These are phyloP conservation scores for Aspergillus phoenicis DNA, from an alignment of 2,329 filamentous ascomycete genomes.

Conservation along the genomic window DNA sequence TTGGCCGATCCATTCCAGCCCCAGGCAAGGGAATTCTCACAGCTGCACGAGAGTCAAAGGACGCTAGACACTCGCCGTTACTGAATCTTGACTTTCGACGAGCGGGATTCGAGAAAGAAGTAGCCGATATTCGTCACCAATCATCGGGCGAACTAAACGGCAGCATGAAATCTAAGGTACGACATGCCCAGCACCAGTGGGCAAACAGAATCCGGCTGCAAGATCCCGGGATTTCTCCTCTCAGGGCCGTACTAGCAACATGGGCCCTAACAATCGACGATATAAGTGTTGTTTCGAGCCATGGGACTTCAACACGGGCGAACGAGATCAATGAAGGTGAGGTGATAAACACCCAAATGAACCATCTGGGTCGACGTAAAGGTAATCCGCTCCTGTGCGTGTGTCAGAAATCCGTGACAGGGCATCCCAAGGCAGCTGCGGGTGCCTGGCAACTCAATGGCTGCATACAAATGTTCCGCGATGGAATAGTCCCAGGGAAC, in stretches of 20 bases:
- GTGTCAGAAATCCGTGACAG: slow-evolving; percentile 97
- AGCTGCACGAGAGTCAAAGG: slow-evolving; percentile 80
- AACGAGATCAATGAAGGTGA: slow-evolving; percentile 99
- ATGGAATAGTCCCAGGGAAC: slow-evolving; percentile 88
- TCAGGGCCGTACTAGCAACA: slow-evolving; percentile 88
- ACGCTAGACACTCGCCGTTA: slow-evolving; percentile 86
- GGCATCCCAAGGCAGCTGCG: slow-evolving; percentile 95
- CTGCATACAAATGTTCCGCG: slow-evolving; percentile 88
- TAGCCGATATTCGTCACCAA: slow-evolving; percentile 74
- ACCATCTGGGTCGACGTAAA: slow-evolving; percentile 88
- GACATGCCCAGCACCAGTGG: slow-evolving; percentile 79
- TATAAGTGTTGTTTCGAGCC: slow-evolving; percentile 90
- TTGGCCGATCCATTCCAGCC: slow-evolving; percentile 90
- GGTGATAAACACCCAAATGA: slow-evolving; percentile 90
- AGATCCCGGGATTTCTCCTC: slow-evolving; percentile 83
- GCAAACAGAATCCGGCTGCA: slow-evolving; percentile 98
- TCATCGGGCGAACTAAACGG: not conserved
- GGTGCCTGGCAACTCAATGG: slow-evolving; percentile 99
- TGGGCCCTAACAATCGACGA: slow-evolving; percentile 97
- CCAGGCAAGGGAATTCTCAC: slow-evolving; percentile 84
- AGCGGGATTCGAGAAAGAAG: slow-evolving; percentile 87
- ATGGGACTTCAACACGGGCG: slow-evolving; percentile 93
- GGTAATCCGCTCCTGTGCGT: slow-evolving; percentile 86
- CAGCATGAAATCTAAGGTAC: slow-evolving; percentile 64
- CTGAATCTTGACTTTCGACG: slow-evolving; percentile 94